Conservation (phyloP, 352 stramenopile genomes). For the Thalassiosira delicatula region DNA sequence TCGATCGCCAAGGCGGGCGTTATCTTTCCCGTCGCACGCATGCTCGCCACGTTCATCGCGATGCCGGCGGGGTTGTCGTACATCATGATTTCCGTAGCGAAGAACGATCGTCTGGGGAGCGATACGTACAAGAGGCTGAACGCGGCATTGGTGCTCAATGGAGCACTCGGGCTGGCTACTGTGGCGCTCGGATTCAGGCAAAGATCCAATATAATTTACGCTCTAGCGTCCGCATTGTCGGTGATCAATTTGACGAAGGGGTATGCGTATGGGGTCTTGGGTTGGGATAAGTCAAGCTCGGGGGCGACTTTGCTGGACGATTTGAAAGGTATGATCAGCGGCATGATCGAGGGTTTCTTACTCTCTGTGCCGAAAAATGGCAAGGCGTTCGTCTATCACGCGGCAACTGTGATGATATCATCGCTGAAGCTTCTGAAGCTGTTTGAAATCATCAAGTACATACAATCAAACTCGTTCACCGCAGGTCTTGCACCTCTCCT, state of each 20-base stretch:
- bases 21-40: not conserved
- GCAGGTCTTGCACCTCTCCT: conserved; percentile 22
- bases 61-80: conserved; percentile 50
- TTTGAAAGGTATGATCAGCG: conserved; percentile 30
- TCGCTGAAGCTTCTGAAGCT: conserved; percentile 54
- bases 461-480: not conserved
- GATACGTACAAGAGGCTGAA: conserved; percentile 65
- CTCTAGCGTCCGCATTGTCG: conserved; percentile 25
- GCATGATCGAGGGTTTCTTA: conserved; percentile 38
- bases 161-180: conserved; percentile 30
- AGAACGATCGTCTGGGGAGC: conserved; percentile 40
- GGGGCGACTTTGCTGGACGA: conserved; percentile 35
- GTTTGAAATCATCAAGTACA: conserved; percentile 39
- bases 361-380: conserved; percentile 45
- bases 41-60: conserved; percentile 20
- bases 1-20: conserved; percentile 3
- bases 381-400: conserved; percentile 47
- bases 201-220: conserved; percentile 2
- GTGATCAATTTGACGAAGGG: conserved; percentile 58
- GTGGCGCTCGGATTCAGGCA: conserved; percentile 3
- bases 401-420: conserved; percentile 41
- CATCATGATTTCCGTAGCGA: conserved; percentile 50
- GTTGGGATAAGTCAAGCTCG: conserved; percentile 54
- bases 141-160: conserved; percentile 53
- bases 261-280: conserved; percentile 57